Base-by-base conservation (phyloP, 2,329 filamentous ascomycete species). In the Colletotrichum sojae region DNA sequence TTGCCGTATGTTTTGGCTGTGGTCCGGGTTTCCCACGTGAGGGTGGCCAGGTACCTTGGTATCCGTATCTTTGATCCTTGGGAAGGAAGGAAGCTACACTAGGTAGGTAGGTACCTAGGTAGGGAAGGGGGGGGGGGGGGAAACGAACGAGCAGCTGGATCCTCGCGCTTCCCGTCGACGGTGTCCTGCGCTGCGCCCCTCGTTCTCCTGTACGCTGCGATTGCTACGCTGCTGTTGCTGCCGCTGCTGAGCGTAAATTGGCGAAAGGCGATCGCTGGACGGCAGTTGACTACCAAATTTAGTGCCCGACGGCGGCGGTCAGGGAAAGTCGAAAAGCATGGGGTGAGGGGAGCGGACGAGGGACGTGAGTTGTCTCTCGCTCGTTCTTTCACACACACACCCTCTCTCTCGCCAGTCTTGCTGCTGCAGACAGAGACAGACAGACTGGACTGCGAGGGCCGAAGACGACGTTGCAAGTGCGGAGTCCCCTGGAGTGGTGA, bases 401-500 rank as follows among this genome's bases (percentile, higher is more conserved):
- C 13, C 40, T 15, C 40, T 15, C 2, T 15, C 40, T 43, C 12
- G 16, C 31, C 31, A 8, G 31, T 10, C 31, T 36, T 10, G 31
- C 31, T 10, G 31, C 31, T 12, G 31, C 31, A 36, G 13, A 43
- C 40, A 43, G 40, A 43, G 40, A 15, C 13, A 36, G 40, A 43
- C 40, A 43, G 40, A 43, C 40, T 25, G 49, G 62, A 54, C 36
- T 57, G 59, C 60, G 64, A 56, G 63, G 71, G 53, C 49, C 36
- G 55, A 69, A 36, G 62, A 66, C 55, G 66, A 60, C 49, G 61
- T 60, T 56, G 55, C 61, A 66, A 66, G 66, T 69, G 66, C 66
- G 66, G 62, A 69, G 66, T 55, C 31, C 68, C 72, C 68, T 63
- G 62, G 60, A 69, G 70, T 63, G 62, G 60, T 71, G 70, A 71